These are phyloP conservation scores for Aureobasidium sp. DNA, from an alignment of 2,329 filamentous ascomycete genomes.

Conservation along the genomic window DNA sequence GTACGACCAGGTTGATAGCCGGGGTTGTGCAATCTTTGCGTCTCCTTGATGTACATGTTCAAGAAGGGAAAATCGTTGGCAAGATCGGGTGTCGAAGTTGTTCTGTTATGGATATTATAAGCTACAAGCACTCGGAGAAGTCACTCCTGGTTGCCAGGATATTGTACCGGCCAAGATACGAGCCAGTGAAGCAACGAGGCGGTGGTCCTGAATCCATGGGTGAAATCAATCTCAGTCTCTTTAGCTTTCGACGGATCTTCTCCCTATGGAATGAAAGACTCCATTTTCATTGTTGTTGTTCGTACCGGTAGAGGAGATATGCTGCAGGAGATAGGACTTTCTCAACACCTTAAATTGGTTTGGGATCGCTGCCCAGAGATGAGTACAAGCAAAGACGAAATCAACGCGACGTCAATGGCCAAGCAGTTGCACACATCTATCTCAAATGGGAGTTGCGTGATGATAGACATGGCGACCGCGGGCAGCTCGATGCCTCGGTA, in stretches of 20 bases:
- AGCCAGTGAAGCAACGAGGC: conserved; percentile 53
- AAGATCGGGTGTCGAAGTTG: conserved; percentile 32
- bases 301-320: too few relatives aligned
- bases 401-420: too few relatives aligned
- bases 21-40: conserved; percentile 53
- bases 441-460: too few relatives aligned
- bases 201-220: conserved; percentile 52
- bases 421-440: too few relatives aligned
- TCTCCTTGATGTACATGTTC: conserved; percentile 56
- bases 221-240: conserved; percentile 23
- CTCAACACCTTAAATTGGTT: too few relatives aligned
- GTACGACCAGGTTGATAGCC: conserved; percentile 56
- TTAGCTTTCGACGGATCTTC: conserved; percentile 23
- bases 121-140: conserved; percentile 51
- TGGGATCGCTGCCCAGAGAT: too few relatives aligned
- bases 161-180: conserved; percentile 47
- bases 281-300: conserved; percentile 7
- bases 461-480: too few relatives aligned
- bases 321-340: too few relatives aligned
- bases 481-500: too few relatives aligned
- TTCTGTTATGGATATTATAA: conserved; percentile 30
- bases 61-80: conserved; percentile 43
- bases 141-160: conserved; percentile 50
- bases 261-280: conserved; percentile 26
- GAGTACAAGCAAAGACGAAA: too few relatives aligned